Percentiles rank a stretch among this genome's conserved stretches.
These are phyloP conservation scores for Leptodontidium sp. DNA, from an alignment of 2,329 filamentous ascomycete species.

Conservation along the genomic window DNA sequence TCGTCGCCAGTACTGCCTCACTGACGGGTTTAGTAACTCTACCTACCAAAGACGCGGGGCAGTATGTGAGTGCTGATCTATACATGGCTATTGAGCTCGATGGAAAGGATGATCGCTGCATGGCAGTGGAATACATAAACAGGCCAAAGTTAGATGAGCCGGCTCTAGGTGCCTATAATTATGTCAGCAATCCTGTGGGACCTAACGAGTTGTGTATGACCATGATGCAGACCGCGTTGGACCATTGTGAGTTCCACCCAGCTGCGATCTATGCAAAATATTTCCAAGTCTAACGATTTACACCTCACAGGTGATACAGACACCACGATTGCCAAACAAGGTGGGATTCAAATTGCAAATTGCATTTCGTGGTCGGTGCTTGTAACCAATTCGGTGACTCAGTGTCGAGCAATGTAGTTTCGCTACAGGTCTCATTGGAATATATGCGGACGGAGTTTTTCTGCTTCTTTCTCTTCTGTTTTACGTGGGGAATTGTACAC, in stretches of 20 bases:
- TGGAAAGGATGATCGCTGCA: neutral
- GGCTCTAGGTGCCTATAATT: too few relatives aligned
- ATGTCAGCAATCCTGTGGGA: neutral
- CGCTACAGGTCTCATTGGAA: too few relatives aligned
- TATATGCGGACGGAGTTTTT: too few relatives aligned
- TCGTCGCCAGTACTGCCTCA: neutral
- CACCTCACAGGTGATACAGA: neutral
- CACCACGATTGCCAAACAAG: neutral
- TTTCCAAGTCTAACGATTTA: too few relatives aligned
- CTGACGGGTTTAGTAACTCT: neutral
- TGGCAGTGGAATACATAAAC: neutral
- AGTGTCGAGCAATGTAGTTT: too few relatives aligned
- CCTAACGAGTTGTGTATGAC: conserved; percentile 1
- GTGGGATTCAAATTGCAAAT: neutral
- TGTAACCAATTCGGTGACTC: neutral
- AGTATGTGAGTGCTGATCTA: neutral
- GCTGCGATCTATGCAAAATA: too few relatives aligned
- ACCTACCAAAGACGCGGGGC: neutral
- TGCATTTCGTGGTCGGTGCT: conserved; percentile 1
- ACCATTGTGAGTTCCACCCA: neutral
- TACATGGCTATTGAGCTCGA: neutral
- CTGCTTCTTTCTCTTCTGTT: too few relatives aligned
- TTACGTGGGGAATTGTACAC: too few relatives aligned
- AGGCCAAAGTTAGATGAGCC: neutral
- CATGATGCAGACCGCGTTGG: neutral